Conservation (phyloP, 2,329 filamentous ascomycete genomes). For the Pseudopithomyces chartarum region DNA sequence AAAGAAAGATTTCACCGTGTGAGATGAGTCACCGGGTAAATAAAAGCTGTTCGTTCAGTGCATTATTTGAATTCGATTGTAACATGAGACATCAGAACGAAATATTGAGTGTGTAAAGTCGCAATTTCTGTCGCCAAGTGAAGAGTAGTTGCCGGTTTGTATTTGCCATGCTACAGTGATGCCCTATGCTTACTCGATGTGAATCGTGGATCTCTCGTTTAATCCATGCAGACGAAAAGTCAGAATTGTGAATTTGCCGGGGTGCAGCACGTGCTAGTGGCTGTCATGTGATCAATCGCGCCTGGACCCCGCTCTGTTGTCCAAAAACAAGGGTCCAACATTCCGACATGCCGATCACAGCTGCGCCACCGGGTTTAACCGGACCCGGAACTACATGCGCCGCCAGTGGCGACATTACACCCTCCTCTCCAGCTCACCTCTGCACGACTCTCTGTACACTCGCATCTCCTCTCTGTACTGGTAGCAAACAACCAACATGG, state of each 20-base stretch:
- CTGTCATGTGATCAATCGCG: no score
- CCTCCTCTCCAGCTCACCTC: background rate
- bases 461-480: constrained; percentile 3
- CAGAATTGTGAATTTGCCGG: no score
- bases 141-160: no score
- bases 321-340: no score
- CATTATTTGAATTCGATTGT: constrained; percentile 13
- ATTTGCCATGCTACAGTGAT: no score
- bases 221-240: no score
- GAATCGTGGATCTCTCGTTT: no score
- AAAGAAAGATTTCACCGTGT: background rate
- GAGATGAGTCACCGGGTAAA: constrained; percentile 15
- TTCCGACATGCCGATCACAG: constrained; percentile 16
- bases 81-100: constrained; percentile 1
- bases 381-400: background rate
- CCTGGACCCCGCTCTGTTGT: no score
- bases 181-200: no score
- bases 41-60: constrained; percentile 21
- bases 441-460: background rate
- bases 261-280: no score
- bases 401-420: constrained; percentile 12
- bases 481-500: constrained; percentile 37
- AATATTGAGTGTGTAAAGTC: background rate
- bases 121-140: no score
- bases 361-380: constrained; percentile 24